Evolutionary conservation across 345 rosid genomes (phyloP).

Genomic region (Salix udensis): DNA sequence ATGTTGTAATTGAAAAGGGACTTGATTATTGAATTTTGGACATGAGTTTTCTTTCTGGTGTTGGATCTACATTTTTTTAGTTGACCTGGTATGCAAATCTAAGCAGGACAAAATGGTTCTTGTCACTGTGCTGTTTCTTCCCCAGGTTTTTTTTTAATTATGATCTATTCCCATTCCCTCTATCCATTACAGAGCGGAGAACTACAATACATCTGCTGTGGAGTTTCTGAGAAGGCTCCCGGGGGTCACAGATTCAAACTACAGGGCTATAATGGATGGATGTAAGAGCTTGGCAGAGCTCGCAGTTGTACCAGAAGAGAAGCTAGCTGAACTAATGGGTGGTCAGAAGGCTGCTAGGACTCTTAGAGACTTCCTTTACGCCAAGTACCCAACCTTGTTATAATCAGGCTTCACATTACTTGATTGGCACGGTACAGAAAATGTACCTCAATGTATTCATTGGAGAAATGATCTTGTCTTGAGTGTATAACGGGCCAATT

Average conservation of each 20-base stretch:
- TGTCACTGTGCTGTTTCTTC: neutral
- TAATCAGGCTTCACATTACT: constrained; percentile 9
- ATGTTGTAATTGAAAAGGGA: neutral
- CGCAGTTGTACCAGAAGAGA: constrained; percentile 59
- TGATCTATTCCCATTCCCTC: neutral
- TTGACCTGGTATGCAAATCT: too few species aligned
- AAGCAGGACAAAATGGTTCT: too few species aligned
- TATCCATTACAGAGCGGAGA: constrained; percentile 68
- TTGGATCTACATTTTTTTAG: neutral
- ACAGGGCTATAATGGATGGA: constrained; percentile 81
- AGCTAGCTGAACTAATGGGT: constrained; percentile 75
- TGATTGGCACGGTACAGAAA: neutral
- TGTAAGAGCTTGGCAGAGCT: constrained; percentile 86
- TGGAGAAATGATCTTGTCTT: too few species aligned
- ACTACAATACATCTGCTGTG: constrained; percentile 86
- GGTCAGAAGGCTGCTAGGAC: constrained; percentile 79
- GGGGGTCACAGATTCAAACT: constrained; percentile 79
- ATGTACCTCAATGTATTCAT: constrained; percentile 1
- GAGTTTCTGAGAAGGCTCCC: constrained; percentile 94
- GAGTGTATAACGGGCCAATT: too few species aligned
- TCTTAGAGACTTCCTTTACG: constrained; percentile 82
- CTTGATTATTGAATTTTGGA: neutral
- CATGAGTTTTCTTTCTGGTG: neutral
- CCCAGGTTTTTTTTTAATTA: neutral
- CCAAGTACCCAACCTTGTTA: constrained; percentile 85